phyloP scores from a whole-genome alignment of 2,329 filamentous ascomycete genomes.

The Fusarium nelsonii region DNA sequence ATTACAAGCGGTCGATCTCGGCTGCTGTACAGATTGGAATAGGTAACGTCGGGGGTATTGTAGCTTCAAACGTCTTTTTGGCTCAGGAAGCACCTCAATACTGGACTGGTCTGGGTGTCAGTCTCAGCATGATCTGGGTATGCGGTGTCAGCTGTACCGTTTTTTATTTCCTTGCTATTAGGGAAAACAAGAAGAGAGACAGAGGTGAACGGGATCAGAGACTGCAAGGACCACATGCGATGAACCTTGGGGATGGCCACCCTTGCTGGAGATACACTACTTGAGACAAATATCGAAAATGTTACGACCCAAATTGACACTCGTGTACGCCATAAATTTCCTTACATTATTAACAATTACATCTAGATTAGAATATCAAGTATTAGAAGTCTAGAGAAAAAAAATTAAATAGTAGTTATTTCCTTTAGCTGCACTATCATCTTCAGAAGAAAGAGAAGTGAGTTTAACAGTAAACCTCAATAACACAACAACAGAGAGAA shows the following conservation, averaged over 20 bases:
- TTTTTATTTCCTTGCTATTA: constrained; percentile 7
- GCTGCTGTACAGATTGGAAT: constrained; percentile 2
- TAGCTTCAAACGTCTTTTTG: constrained; percentile 26
- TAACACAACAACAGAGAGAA: no score
- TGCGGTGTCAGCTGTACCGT: not conserved
- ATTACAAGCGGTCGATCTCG: constrained; percentile 10
- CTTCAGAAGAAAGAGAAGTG: no score
- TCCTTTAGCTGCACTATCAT: no score
- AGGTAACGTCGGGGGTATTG: constrained; percentile 64
- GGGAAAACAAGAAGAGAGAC: constrained; percentile 30
- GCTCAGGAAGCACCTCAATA: constrained; percentile 11
- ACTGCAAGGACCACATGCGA: not conserved
- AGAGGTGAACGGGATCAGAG: constrained; percentile 17
- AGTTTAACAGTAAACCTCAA: no score
- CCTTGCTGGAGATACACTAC: constrained; percentile 18
- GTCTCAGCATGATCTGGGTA: constrained; percentile 21
- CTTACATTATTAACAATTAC: no score
- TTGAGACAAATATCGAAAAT: not conserved
- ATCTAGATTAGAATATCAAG: no score
- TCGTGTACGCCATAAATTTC: no score
- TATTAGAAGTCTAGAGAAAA: no score
- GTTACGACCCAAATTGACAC: no score
- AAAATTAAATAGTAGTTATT: no score
- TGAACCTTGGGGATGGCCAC: constrained; percentile 12
- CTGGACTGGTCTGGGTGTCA: constrained; percentile 16